Conservation (phyloP, 805 yeast genomes). For the Yamadazyma phyllophila region DNA sequence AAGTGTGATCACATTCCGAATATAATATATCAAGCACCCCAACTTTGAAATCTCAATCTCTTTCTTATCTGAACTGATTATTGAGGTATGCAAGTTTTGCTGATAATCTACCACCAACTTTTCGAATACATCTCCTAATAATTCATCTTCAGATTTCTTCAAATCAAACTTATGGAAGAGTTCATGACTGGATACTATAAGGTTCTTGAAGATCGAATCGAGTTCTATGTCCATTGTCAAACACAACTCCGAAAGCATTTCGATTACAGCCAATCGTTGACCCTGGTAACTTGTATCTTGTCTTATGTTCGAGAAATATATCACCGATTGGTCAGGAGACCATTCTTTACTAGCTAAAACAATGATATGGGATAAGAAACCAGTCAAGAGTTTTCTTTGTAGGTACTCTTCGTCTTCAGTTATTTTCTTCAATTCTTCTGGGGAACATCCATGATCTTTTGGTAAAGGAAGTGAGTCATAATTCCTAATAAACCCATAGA, state of each 20-base stretch:
- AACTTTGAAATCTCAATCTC: conserved; percentile 22
- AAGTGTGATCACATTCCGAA: background rate
- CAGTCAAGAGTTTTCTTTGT: conserved; percentile 64
- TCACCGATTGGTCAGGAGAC: conserved; percentile 9
- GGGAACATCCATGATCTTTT: conserved; percentile 39
- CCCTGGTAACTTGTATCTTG: background rate
- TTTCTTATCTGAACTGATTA: conserved; percentile 25
- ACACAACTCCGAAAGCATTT: conserved; percentile 41
- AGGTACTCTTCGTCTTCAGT: conserved; percentile 56
- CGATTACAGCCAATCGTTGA: conserved; percentile 15
- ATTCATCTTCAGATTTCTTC: conserved; percentile 20
- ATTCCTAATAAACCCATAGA: conserved; percentile 60
- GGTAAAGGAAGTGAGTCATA: conserved; percentile 35
- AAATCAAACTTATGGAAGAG: conserved; percentile 38
- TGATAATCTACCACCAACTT: conserved; percentile 43
- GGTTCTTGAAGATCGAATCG: conserved; percentile 34
- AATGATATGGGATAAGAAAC: conserved; percentile 55
- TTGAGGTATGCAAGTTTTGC: conserved; percentile 23
- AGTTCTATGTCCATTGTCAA: conserved; percentile 66
- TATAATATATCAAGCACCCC: conserved; percentile 23
- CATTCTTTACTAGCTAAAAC: conserved; percentile 28
- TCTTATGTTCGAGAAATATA: conserved; percentile 3
- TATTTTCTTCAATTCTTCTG: conserved; percentile 38
- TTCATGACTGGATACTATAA: conserved; percentile 34
- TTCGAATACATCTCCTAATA: conserved; percentile 40